A percentile compares a stretch with the other conserved stretches of the same genome.
Evolutionary conservation across 371 early-diverging fungal genomes (phyloP).

Genomic region (Apophysomyces elegans): DNA sequence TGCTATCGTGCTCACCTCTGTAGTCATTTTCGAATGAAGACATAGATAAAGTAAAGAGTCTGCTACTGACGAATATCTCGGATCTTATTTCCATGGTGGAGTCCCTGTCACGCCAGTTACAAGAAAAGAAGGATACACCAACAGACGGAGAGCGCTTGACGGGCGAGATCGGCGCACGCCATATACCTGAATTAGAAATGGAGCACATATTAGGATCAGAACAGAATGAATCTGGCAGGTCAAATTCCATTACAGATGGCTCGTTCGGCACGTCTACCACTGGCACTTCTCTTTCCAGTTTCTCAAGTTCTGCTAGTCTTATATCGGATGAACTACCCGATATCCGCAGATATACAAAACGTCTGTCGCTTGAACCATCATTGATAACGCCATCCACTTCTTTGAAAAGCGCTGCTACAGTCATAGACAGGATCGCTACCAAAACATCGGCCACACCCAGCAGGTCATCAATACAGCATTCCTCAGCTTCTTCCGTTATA

Average conservation of each 20-base stretch:
- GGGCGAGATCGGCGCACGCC: background rate
- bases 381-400: background rate
- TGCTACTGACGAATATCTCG: background rate
- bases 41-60: conserved; percentile 4
- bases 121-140: background rate
- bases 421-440: background rate
- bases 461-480: background rate
- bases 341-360: background rate
- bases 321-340: background rate
- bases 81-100: background rate
- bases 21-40: background rate
- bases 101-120: background rate
- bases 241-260: conserved; percentile 6
- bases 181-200: background rate
- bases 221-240: background rate
- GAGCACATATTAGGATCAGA: background rate
- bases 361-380: background rate
- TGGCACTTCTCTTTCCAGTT: conserved; percentile 4
- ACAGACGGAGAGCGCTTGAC: background rate
- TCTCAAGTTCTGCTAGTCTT: background rate
- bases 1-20: background rate
- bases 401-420: background rate
- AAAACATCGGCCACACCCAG: conserved; percentile 4
- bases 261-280: background rate
- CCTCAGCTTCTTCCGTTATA: background rate